phyloP scores from a whole-genome alignment of 164 flowering plant genomes.

The Umbilicus rupestris region DNA sequence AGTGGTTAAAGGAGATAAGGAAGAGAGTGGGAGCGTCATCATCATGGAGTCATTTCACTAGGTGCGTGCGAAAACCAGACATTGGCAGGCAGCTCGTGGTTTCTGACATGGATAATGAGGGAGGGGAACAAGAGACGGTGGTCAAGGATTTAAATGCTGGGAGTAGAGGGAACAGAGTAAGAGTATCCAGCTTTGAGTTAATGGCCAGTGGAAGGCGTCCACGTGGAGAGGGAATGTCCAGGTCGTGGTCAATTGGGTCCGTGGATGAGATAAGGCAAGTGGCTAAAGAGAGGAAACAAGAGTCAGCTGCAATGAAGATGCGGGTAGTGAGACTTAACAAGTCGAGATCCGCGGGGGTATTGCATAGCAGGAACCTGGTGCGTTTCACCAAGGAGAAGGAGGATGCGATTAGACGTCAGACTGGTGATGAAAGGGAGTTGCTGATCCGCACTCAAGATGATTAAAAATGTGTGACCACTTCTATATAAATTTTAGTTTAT shows the following conservation, averaged over 20 bases:
- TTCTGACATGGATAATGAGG: conserved; percentile 12
- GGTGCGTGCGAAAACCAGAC: conserved; percentile 27
- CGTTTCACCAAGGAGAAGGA: conserved; percentile 13
- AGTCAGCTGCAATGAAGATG: conserved; percentile 27
- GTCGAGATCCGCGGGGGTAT: conserved; percentile 55
- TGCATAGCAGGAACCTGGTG: conserved; percentile 18
- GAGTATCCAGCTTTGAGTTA: conserved; percentile 24
- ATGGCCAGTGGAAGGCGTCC: conserved; percentile 2
- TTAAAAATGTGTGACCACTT: neutral
- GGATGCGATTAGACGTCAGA: conserved; percentile 7
- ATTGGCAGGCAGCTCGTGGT: neutral
- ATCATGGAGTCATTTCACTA: conserved; percentile 35
- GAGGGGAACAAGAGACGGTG: conserved; percentile 13
- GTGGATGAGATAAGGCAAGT: neutral
- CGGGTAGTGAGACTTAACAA: conserved; percentile 34
- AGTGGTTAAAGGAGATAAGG: conserved; percentile 25
- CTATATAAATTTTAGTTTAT: no score
- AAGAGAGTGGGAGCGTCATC: conserved; percentile 19
- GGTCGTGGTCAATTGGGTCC: conserved; percentile 14
- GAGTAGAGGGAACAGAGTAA: conserved; percentile 37
- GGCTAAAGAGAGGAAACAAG: conserved; percentile 12
- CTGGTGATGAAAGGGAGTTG: neutral
- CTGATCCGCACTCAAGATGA: neutral
- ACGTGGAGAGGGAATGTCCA: conserved; percentile 19
- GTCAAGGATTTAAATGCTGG: conserved; percentile 18